Conservation (phyloP, 2,329 filamentous ascomycete genomes). For the Sclerotiophoma versabilis region DNA sequence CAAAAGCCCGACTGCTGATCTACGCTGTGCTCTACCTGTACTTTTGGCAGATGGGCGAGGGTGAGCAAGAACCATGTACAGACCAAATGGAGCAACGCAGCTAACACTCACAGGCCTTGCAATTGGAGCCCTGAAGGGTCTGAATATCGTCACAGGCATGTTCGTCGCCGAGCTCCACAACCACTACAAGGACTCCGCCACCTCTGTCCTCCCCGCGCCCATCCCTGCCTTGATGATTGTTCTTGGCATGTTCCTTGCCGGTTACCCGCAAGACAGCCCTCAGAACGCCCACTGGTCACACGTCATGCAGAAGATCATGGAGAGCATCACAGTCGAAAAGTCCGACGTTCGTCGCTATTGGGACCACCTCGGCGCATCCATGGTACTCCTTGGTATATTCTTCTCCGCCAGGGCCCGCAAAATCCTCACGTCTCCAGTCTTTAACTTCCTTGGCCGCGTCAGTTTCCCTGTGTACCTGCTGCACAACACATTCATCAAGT, state of each 20-base stretch:
- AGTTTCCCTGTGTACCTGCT: constrained; percentile 71
- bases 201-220: constrained; percentile 56
- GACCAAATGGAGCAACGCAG: background rate
- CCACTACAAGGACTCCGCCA: constrained; percentile 58
- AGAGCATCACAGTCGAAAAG: constrained; percentile 55
- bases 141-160: constrained; percentile 69
- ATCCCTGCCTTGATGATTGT: constrained; percentile 60
- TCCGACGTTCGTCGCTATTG: constrained; percentile 60
- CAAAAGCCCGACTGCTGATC: constrained; percentile 46
- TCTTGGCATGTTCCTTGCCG: constrained; percentile 64
- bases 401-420: constrained; percentile 61
- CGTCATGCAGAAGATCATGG: constrained; percentile 53
- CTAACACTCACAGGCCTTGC: constrained; percentile 41
- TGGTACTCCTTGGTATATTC: constrained; percentile 61
- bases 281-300: constrained; percentile 64
- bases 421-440: constrained; percentile 61
- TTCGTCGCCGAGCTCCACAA: constrained; percentile 68
- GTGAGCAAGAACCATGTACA: constrained; percentile 22
- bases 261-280: constrained; percentile 64
- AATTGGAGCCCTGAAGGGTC: constrained; percentile 50
- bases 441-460: constrained; percentile 69
- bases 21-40: constrained; percentile 50
- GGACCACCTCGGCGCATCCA: constrained; percentile 58
- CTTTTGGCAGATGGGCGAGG: constrained; percentile 48
- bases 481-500: constrained; percentile 67